Base-by-base conservation (phyloP, 257 asterid species). In the Solanum clarkiae region DNA sequence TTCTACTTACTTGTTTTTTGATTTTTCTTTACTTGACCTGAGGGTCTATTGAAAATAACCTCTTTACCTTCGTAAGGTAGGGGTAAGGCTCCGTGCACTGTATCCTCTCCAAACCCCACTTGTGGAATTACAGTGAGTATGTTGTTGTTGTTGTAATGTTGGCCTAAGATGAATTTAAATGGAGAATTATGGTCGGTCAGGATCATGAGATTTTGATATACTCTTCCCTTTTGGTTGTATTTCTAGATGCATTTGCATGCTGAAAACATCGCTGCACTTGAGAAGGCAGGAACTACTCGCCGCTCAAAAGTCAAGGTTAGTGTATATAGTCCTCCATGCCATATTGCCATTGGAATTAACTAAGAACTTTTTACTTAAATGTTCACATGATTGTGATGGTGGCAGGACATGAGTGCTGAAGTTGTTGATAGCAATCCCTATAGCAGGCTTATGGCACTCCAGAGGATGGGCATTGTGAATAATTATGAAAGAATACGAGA, bases 391-490 rank as follows among this genome's bases (percentile, higher is more conserved):
- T 71, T 71, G 65, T 83, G 59, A 83, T 88, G 82, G 51, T 86
- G 84, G 82, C 90, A 95, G 99, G 94, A 93, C 85, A 93, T 95
- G 97, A 94, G 97, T 53, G 93, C 99, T 49, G 98, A 94, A 92
- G 98, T 95, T 90, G 97, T 95, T 80, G 98, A 94, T 84, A 96
- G 97, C 95, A 96, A 96, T 84, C 99, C 98, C 54, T 96, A 95
- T 88, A 96, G 99, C 83, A 91, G 99, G 89, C 98, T 96, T 84
- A 96, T 96, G 99, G 98, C 98, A n/a, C 98, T 96, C 86, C 97
- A 96, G 71, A 93, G 99, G 93, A 95, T 96, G 99, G 99, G 99
- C 53, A 95, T 96, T 62, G 99, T 96, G 87, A 94, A 91, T 26
- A 96, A 96, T 87, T 96, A 95, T 79, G 98, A 96, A 91, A 91